These are phyloP conservation scores for Penicillium olsonii DNA, from an alignment of 2,329 filamentous ascomycete genomes.

Conservation along the genomic window DNA sequence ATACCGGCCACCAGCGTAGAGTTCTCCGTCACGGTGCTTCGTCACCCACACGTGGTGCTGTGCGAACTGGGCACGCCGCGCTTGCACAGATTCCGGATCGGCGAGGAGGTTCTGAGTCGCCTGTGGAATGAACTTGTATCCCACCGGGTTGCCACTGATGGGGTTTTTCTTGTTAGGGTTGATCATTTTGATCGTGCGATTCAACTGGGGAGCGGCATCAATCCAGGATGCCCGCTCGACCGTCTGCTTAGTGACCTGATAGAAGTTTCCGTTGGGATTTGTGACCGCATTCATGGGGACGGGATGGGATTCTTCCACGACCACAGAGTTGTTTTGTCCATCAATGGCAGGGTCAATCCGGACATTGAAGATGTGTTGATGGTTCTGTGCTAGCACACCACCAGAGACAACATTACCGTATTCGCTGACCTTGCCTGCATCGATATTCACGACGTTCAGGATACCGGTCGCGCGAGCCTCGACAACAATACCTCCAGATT, in stretches of 20 bases:
- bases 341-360: constrained; percentile 64
- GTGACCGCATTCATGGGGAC: constrained; percentile 55
- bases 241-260: constrained; percentile 50
- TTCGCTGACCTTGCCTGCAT: constrained; percentile 59
- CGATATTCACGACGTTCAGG: constrained; percentile 65
- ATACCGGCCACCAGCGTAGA: constrained; percentile 57
- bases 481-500: constrained; percentile 63
- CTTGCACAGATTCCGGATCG: constrained; percentile 54
- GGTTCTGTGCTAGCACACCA: constrained; percentile 66
- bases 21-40: constrained; percentile 52
- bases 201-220: constrained; percentile 43
- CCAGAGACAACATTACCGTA: constrained; percentile 68
- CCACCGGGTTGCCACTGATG: constrained; percentile 55
- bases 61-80: constrained; percentile 55
- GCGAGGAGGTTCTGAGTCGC: constrained; percentile 61
- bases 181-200: constrained; percentile 60
- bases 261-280: constrained; percentile 58
- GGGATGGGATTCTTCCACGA: constrained; percentile 59
- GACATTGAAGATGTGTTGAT: constrained; percentile 74
- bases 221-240: constrained; percentile 52
- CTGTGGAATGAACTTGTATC: constrained; percentile 58
- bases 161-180: constrained; percentile 56
- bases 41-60: constrained; percentile 60
- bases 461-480: constrained; percentile 71
- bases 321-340: constrained; percentile 55